Base-by-base conservation (phyloP, 1,284 basidiomycete genomes). In the Meira miltonrushii region DNA sequence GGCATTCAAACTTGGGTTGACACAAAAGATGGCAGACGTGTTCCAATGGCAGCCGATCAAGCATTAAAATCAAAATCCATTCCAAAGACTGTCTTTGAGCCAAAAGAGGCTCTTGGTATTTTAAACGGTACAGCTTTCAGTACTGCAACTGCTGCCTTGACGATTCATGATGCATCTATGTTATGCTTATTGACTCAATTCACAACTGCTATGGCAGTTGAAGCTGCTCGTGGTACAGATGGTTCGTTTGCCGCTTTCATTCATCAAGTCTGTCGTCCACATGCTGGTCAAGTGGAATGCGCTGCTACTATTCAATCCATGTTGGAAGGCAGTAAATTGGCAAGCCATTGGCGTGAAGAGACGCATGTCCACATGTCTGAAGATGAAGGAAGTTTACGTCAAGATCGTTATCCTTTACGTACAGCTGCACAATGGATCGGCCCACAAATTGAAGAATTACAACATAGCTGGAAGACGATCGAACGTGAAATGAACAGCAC, bases 91-190 rank as follows among this genome's bases (percentile, higher is more conserved):
- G 80, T 83, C 21, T 84, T 91, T 39, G 85, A 82, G 6, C 86
- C 88, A 3, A 92, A 92, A 78, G 90, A 90, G 66, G 89, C 87
- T 65, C 48, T 65, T 44, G 54, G 61, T 41, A 62, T 66, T 43
- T 54, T 89, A 52, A 90, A 90, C 75, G 88, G 88, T 53, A 90
- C 89, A 0, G 89, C 89, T 0, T 90, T 90, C 79, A 88, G 87
- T 44, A 79, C 79, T 9, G 75, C 79, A 43, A 74, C 78, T n/a
- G 81, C 78, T 33, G 75, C 77, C 10, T 69, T 81, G 25, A 82
- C 82, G 3, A 79, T 89, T 43, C 84, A 86, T 71, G 88, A 89
- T 58, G 85, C 88, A 7, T 83, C 85, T 43, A 86, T 87, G 64
- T 81, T 92, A 43, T 84, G 85, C 3, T 78, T 90, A 39, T 82